Evolutionary conservation across 768 basidiomycete species (phyloP), one percentile per base, ranked within the genome.

Genomic region (Pisolithus albus): DNA sequence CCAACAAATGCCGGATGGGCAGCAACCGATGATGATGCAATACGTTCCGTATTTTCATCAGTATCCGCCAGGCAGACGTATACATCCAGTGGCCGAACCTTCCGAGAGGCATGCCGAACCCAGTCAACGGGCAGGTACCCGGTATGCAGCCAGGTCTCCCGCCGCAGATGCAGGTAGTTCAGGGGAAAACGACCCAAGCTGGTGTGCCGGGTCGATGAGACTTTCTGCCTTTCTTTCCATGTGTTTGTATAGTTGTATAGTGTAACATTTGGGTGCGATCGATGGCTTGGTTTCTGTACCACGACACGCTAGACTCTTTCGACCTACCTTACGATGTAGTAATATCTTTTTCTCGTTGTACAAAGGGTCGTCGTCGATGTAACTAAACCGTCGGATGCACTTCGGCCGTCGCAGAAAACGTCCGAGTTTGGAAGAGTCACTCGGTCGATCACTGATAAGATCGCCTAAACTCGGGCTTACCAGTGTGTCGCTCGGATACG

Each of bases 141-240:
- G 66, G 50, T 24, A 61, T 71, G 55, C 67, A 66, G 26, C 54
- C 65, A 37, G 60, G 58, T 15, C 61, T 61, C 18, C 55, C 64
- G 28, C 70, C 66, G 41, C 61, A 61, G 49, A 64, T 68, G 55
- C 51, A 64, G 15, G 59, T 66, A 15, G 55, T 54, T 2, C 65
- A 62, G 26, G 71, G 65, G 0, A 73, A 70, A 55, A 58, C 64
- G 37, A 55, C 68, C 7, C 67, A 61, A 34, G 64, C 65, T 36
- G 64, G 69, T 30, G 58, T 65, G 19, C 66, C 64, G 49, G 70
- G 68, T 48, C 66, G 70, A 54, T 71, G 61, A 67, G 37, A 32
- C 46, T 56, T 26, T 26, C 48, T 52, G 43, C 45, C 16, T 26
- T 37, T 41, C 21, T n/a, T n/a, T 43, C 36, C 34, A 28, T 42